phyloP scores from a whole-genome alignment of 2,329 filamentous ascomycete genomes.

The Macrophomina tecta region DNA sequence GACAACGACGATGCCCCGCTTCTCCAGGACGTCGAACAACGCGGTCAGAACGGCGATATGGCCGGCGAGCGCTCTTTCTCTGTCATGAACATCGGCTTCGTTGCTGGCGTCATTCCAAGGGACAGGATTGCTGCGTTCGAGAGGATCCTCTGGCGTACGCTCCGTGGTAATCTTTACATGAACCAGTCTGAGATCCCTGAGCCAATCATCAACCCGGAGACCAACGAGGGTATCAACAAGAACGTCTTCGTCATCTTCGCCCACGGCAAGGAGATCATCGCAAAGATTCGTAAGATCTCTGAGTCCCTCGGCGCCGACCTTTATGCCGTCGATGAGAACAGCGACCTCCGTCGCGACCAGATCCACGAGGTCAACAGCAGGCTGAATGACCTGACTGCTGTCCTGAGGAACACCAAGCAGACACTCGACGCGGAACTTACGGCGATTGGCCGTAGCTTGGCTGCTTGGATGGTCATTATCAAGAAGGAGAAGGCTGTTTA shows the following conservation, averaged over 20 bases:
- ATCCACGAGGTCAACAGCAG: conserved; percentile 97
- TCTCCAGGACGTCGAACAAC: conserved; percentile 89
- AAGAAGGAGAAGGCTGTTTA: conserved; percentile 99
- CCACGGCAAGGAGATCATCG: conserved; percentile 96
- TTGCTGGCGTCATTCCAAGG: conserved; percentile 91
- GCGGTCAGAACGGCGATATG: conserved; percentile 68
- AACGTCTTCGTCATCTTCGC: conserved; percentile 99
- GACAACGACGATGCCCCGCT: conserved; percentile 90
- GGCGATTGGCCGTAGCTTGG: conserved; percentile 89
- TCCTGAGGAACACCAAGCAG: conserved; percentile 91
- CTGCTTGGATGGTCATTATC: conserved; percentile 96
- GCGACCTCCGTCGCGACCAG: conserved; percentile 91
- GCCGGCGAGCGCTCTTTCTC: conserved; percentile 86
- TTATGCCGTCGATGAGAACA: conserved; percentile 97
- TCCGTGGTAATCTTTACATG: conserved; percentile 99
- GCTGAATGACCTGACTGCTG: conserved; percentile 87
- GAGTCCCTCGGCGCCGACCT: conserved; percentile 95
- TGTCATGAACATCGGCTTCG: conserved; percentile 98
- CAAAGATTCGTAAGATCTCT: conserved; percentile 98
- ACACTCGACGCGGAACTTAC: conserved; percentile 91
- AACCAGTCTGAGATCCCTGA: conserved; percentile 99
- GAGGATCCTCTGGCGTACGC: conserved; percentile 94
- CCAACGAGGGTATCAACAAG: conserved; percentile 91
- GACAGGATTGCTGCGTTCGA: conserved; percentile 96
- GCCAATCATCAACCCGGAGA: conserved; percentile 86